phyloP scores from a whole-genome alignment of 108 stramenopile genomes.

The Nannochloropsis granulata region DNA sequence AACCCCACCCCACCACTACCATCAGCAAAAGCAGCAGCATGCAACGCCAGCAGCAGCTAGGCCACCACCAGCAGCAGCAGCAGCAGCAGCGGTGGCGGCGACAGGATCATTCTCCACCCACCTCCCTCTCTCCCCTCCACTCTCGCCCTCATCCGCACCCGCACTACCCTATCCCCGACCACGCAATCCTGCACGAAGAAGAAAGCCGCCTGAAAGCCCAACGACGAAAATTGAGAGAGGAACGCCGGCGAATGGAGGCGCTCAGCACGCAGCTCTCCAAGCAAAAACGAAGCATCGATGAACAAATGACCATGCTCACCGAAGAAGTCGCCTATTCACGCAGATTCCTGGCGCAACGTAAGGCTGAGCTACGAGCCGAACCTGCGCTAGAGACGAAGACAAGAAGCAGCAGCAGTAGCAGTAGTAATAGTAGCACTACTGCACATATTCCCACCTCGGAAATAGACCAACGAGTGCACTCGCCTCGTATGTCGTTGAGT shows the following conservation, averaged over 20 bases:
- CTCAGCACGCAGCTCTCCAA: not conserved
- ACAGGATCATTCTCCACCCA: not conserved
- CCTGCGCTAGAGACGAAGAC: not conserved
- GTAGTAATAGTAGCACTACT: too few species aligned
- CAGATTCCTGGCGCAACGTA: not conserved
- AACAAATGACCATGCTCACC: not conserved
- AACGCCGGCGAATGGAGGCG: not conserved
- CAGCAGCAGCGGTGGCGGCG: not conserved
- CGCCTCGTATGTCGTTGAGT: too few species aligned
- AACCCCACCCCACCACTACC: too few species aligned
- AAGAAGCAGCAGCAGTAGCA: not conserved
- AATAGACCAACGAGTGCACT: too few species aligned
- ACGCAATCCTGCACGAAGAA: not conserved
- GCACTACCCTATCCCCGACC: not conserved
- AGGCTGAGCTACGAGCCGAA: not conserved
- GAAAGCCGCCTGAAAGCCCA: not conserved
- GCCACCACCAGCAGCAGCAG: too few species aligned
- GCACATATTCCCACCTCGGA: too few species aligned
- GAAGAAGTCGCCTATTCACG: not conserved
- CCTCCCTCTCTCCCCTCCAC: not conserved
- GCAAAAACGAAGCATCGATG: not conserved
- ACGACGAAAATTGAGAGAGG: not conserved
- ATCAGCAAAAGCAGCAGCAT: too few species aligned
- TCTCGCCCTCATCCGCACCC: not conserved
- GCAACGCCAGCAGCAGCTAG: too few species aligned